Evolutionary conservation across 2,329 filamentous ascomycete species (phyloP), one percentile per base, ranked within the genome.

Genomic region (Trichoderma oligosporum): DNA sequence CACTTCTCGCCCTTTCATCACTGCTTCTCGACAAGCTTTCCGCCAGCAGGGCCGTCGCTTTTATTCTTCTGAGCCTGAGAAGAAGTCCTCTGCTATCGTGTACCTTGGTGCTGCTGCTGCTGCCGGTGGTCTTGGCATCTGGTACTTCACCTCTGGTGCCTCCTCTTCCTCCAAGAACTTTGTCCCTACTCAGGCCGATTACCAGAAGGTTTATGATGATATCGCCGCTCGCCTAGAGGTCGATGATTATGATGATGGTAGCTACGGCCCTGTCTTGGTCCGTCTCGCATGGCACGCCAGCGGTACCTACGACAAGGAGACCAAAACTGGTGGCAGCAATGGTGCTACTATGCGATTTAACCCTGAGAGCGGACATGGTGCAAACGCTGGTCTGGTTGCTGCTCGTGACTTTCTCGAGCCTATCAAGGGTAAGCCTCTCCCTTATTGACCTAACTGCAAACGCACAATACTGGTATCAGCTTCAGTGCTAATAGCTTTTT

Each of bases 261-360:
- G 88, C 78, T 97, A 95, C 71, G 93, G 91, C 57, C 94, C 93
- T 25, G 91, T 97, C 60, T 80, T 97, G 57, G 77, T 97, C 62
- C 85, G 93, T 68, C 83, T 97, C 65, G 93, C 91, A 61, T 97
- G 94, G 93, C 94, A 97, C 78, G 86, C 87, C 63, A 91, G 87
- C 66, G 93, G 93, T 66, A 99, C 93, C 66, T 97, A 87, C 69
- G 93, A 97, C 72, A 88, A 87, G 77, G 83, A 83, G 70, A 96
- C 92, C 24, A 82, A 83, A 63, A 97, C 93, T 44, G 94, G 93
- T 67, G 93, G 93, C 64, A 93, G 88, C 80, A 96, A 97, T 74
- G 93, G 94, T 64, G 93, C 93, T 58, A 97, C 92, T 64, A 97
- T 97, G 94, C 86, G 94, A 70, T 97, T 97, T 73, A 80, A 86